Evolutionary conservation across 495 filamentous ascomycete species (phyloP), one percentile per base, ranked within the genome.

Genomic region (Lasiosphaeriaceae sp.): DNA sequence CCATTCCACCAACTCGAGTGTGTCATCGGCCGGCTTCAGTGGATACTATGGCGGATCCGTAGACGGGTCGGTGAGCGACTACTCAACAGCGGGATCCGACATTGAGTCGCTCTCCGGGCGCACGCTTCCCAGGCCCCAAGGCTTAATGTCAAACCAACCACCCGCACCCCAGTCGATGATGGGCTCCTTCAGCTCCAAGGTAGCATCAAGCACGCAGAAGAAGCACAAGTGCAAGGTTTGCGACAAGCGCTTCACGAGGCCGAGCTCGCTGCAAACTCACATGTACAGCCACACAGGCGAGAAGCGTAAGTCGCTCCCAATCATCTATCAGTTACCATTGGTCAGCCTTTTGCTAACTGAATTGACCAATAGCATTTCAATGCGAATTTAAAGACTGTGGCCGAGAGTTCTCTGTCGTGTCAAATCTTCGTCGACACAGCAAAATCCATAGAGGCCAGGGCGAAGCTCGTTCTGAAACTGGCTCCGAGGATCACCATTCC

Each of bases 171-270:
- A 94, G 67, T 93, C 92, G 3, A 97, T 98, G 90, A 98, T 98
- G 94, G 86, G 90, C 47, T 93, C 95, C 59, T 98, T 98, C 78
- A 97, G 90, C 77, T 97, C 94, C 45, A 97, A 97, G 71, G 86
- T 97, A 47, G 90, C 90, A 11, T 93, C 91, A 21, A 95, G 89
- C 75, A 92, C 94, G 24, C 93, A 97, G 68, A 98, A 98, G 85
- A 98, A 97, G 80, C 94, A 98, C 77, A 97, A 96, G 75, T 98
- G 94, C 81, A 97, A 97, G 79, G 90, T 98, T 50, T 98, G 94
- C 78, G 94, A 97, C 75, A 98, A 98, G 83, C 85, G 94, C 8
- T 98, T 98, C 71, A 97, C 94, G 11, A 84, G 94, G 39, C 94
- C 94, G 1, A 97, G 93, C 67, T 98, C 94, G 7, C 72, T 98